A percentile compares a stretch with the other conserved stretches of the same genome.
These are phyloP conservation scores for Pichia sp. DNA, from an alignment of 1,139 yeast genomes.

Conservation along the genomic window DNA sequence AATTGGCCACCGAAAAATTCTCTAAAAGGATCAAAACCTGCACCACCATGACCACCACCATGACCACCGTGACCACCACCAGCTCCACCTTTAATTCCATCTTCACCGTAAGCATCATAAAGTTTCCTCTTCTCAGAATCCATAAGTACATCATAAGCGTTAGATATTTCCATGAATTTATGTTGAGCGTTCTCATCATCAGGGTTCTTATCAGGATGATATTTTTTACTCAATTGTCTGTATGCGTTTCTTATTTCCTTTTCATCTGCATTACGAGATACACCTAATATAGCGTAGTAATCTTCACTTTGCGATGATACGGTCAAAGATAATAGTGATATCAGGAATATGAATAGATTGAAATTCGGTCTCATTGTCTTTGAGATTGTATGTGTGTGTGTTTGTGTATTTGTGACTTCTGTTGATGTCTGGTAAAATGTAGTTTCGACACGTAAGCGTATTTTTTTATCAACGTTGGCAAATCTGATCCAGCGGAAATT, in stretches of 20 bases:
- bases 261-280: conserved; percentile 61
- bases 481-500: no score
- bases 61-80: conserved; percentile 21
- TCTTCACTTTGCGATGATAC: conserved; percentile 14
- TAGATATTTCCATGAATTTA: conserved; percentile 83
- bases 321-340: conserved; percentile 8
- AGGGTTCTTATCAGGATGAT: conserved; percentile 91
- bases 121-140: conserved; percentile 64
- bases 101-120: conserved; percentile 80
- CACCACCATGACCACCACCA: conserved; percentile 32
- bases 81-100: conserved; percentile 51
- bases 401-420: no score
- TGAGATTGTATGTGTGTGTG: no score
- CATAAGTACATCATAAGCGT: conserved; percentile 83
- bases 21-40: conserved; percentile 42
- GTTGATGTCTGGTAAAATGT: no score
- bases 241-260: conserved; percentile 85
- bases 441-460: conserved; percentile 1
- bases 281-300: conserved; percentile 47
- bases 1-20: conserved; percentile 15
- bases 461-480: not conserved
- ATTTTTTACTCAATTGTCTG: conserved; percentile 73
- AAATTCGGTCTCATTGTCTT: not conserved
- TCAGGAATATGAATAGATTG: not conserved
- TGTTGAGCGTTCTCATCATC: conserved; percentile 77